Percentiles rank a stretch among this genome's conserved stretches.
Conservation (phyloP, 352 stramenopile species). For the Pythium volutum region DNA sequence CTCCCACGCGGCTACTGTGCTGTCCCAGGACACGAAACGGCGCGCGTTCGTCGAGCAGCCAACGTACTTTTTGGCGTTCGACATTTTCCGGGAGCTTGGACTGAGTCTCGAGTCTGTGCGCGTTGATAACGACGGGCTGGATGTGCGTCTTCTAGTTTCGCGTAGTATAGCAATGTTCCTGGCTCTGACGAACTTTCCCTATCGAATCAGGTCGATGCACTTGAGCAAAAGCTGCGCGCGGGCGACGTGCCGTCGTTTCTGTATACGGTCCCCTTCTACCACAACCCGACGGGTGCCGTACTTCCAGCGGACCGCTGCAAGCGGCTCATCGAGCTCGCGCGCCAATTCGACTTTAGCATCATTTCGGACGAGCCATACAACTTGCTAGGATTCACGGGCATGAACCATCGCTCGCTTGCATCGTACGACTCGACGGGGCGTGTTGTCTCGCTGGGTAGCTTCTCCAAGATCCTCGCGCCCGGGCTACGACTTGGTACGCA, state of each 20-base stretch:
- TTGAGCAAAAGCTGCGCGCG: slow-evolving; percentile 61
- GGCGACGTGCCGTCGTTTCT: slow-evolving; percentile 84
- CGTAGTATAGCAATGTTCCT: background rate
- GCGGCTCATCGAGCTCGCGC: slow-evolving; percentile 74
- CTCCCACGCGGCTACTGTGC: slow-evolving; percentile 78
- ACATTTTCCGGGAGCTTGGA: slow-evolving; percentile 90
- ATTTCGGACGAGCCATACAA: slow-evolving; percentile 95
- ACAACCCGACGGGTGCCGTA: slow-evolving; percentile 90
- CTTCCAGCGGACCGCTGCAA: slow-evolving; percentile 66
- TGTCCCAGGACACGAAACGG: slow-evolving; percentile 73
- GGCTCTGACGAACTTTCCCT: background rate
- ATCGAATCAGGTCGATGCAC: slow-evolving; percentile 38
- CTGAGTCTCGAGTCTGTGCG: slow-evolving; percentile 74
- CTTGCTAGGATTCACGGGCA: slow-evolving; percentile 73
- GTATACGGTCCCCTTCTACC: slow-evolving; percentile 92
- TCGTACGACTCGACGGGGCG: slow-evolving; percentile 60
- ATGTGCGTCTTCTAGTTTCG: slow-evolving; percentile 37
- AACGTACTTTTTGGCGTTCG: slow-evolving; percentile 91
- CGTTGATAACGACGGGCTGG: slow-evolving; percentile 65
- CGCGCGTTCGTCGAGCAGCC: slow-evolving; percentile 88
- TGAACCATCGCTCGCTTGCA: slow-evolving; percentile 49
- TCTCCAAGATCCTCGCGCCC: slow-evolving; percentile 94
- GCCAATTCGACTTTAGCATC: slow-evolving; percentile 81
- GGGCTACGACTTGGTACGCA: slow-evolving; percentile 84
- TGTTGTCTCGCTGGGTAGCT: slow-evolving; percentile 88